Percentiles rank a stretch among this genome's conserved stretches.
Evolutionary conservation across 106 monocot genomes (phyloP).

Genomic region (Allium cepa): DNA sequence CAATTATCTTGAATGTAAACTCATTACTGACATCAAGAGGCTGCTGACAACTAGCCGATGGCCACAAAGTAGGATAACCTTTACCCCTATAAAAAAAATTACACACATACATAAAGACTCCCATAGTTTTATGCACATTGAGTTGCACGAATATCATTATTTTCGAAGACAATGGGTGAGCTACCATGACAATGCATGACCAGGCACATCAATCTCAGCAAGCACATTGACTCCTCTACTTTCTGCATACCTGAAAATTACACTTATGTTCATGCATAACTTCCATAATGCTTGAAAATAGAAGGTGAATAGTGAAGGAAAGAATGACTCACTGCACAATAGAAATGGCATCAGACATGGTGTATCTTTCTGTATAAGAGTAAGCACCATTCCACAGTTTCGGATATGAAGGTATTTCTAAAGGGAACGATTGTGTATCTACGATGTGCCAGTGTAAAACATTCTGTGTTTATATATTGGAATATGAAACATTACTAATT

Average conservation of each 20-base stretch:
- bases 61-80: slow-evolving; percentile 84
- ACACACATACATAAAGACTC: too few relatives aligned
- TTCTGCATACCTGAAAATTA: slow-evolving; percentile 72
- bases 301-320: not conserved
- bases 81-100: slow-evolving; percentile 47
- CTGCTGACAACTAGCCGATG: slow-evolving; percentile 54
- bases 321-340: slow-evolving; percentile 68
- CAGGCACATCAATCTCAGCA: slow-evolving; percentile 97
- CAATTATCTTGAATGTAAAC: slow-evolving; percentile 80
- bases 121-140: too few relatives aligned
- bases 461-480: slow-evolving; percentile 39
- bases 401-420: slow-evolving; percentile 93
- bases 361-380: slow-evolving; percentile 75
- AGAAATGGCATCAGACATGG: slow-evolving; percentile 66
- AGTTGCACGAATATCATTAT: too few relatives aligned
- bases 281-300: not conserved
- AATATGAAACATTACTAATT: too few relatives aligned
- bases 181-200: slow-evolving; percentile 90
- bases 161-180: not conserved
- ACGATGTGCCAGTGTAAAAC: slow-evolving; percentile 99
- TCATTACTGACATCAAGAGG: slow-evolving; percentile 94
- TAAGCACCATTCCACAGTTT: slow-evolving; percentile 89
- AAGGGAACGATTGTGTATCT: slow-evolving; percentile 79
- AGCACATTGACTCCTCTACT: slow-evolving; percentile 78
- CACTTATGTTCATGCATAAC: not conserved